Conservation (phyloP, 257 asterid species). For the Solanum chaucha region DNA sequence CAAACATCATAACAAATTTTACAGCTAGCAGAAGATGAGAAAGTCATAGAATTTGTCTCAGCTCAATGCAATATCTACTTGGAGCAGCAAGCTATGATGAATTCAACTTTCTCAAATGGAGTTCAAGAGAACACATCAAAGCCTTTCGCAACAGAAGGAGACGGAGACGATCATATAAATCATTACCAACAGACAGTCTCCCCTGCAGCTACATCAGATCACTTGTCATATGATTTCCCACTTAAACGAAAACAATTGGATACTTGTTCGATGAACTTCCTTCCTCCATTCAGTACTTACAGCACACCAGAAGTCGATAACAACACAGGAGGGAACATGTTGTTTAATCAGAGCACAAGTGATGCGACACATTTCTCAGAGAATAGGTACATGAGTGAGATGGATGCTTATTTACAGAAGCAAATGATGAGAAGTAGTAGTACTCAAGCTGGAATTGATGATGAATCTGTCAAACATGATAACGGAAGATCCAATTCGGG, state of each 20-base stretch:
- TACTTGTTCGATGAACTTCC: not conserved
- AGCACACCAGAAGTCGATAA: not conserved
- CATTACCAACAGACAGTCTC: not conserved
- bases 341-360: constrained; percentile 1
- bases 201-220: not conserved
- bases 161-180: constrained; percentile 8
- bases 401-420: constrained; percentile 18
- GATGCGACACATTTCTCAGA: constrained; percentile 19
- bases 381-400: constrained; percentile 11
- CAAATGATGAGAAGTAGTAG: constrained; percentile 21
- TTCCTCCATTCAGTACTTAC: not conserved
- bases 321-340: not conserved
- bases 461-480: constrained; percentile 42
- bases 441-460: constrained; percentile 25
- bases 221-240: constrained; percentile 2
- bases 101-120: constrained; percentile 1
- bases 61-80: constrained; percentile 39
- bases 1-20: not conserved
- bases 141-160: constrained; percentile 1
- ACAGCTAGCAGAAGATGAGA: constrained; percentile 62
- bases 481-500: constrained; percentile 39
- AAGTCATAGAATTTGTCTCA: constrained; percentile 41
- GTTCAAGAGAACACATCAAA: not conserved
- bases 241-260: not conserved
- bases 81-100: constrained; percentile 38